Percentiles rank a stretch among this genome's conserved stretches.
These are phyloP conservation scores for Sordariomycetes sp. DNA, from an alignment of 2,329 filamentous ascomycete genomes.

Conservation along the genomic window DNA sequence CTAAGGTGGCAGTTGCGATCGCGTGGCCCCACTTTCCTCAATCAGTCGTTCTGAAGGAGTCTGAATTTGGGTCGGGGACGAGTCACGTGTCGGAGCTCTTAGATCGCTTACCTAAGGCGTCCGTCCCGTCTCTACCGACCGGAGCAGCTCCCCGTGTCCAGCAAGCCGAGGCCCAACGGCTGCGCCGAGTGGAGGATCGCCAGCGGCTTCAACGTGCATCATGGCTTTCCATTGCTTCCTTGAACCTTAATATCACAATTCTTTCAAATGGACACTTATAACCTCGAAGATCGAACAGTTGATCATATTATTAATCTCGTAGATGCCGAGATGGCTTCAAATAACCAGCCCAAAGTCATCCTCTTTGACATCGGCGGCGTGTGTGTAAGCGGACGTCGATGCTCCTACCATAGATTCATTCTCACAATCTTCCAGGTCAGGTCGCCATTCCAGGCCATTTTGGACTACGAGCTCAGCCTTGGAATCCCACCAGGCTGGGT, in stretches of 20 bases:
- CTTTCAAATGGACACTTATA: conserved; percentile 1
- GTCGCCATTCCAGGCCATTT: conserved; percentile 86
- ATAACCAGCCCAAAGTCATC: conserved; percentile 57
- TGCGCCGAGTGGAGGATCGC: too few relatives aligned
- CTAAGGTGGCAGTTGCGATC: conserved; percentile 18
- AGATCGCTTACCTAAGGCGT: too few relatives aligned
- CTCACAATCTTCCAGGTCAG: conserved; percentile 51
- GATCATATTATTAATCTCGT: conserved; percentile 20
- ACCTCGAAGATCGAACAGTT: conserved; percentile 6
- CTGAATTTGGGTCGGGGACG: conserved; percentile 27
- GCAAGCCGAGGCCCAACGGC: too few relatives aligned
- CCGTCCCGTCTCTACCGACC: too few relatives aligned
- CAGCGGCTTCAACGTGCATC: too few relatives aligned
- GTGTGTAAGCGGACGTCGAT: conserved; percentile 59
- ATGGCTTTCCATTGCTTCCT: background rate
- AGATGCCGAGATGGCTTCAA: conserved; percentile 10
- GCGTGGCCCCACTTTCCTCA: conserved; percentile 5
- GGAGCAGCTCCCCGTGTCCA: too few relatives aligned
- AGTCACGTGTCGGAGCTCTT: too few relatives aligned
- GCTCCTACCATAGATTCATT: background rate
- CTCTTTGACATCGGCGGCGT: conserved; percentile 97
- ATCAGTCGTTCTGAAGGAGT: background rate
- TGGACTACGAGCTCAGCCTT: conserved; percentile 74
- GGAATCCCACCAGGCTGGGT: conserved; percentile 82
- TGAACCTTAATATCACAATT: background rate